Evolutionary conservation across 441 rosid genomes (phyloP), one percentile per base, ranked within the genome.

Genomic region (Erodium trifolium): DNA sequence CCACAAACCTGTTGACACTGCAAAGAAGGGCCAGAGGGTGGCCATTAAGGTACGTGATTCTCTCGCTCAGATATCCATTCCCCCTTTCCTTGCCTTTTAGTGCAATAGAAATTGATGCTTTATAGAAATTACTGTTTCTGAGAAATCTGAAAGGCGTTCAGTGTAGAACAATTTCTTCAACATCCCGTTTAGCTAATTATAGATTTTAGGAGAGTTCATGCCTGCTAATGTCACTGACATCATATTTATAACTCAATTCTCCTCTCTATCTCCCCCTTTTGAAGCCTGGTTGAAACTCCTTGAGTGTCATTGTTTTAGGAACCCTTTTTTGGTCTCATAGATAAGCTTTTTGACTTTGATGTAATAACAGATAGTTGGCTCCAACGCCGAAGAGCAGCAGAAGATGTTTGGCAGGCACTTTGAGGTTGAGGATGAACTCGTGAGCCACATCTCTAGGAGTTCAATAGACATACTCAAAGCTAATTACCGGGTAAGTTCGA

Each of bases 321-420:
- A 6, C 16, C 8, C 45, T 5, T 39, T 39, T 39, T 31, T 31
- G 34, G 27, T 39, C 53, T 39, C 18, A 70, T 39, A 29, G 51
- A 64, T 64, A 47, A 27, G 29, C 60, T 31, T 31, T 37, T 17
- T 16, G 11, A 12, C 47, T 73, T 57, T 69, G 43, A 47, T 66
- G 53, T 75, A 64, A 37, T 37, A 37, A 71, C 81, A 94, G 99
- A 92, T 94, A 47, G 79, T 80, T 70, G 93, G 88, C 63, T 75
- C 83, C 63, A 94, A 84, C 73, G 66, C 94, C 1, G 97, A 94
- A 77, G 98, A 90, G 79, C 92, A 87, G 72, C 98, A 94, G 76
- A 94, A 92, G 75, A 92, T 88, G 96, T 88, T 66, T 76, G 97
- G 97, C 31, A 86, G 98, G 78, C 99, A 94, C 74, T 92, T 94